Evolutionary conservation across 805 yeast genomes (phyloP), one percentile per base, ranked within the genome.

Genomic region (Yarrowia sp.): DNA sequence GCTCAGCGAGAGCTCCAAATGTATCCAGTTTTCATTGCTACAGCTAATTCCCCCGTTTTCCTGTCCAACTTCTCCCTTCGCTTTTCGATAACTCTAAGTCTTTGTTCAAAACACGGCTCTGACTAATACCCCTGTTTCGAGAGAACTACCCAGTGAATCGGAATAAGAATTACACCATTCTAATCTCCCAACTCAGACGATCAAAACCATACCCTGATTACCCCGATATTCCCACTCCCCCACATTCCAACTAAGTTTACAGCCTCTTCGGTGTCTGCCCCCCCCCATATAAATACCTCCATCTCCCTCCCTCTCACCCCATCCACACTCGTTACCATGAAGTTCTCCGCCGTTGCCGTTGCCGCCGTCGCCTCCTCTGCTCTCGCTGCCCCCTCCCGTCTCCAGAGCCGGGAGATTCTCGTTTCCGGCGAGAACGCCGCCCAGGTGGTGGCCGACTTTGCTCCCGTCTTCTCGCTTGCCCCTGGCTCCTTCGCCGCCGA

Each of bases 401-500:
- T 59, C 42, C 35, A 43, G 43, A 7, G 41, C 2, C 65, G 65
- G 19, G 65, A 59, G 35, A 35, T 59, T 36, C 41, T 43, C n/a
- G 65, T 59, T 7, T 43, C 65, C 8, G 65, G 52, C 50, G 65
- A 59, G 16, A 59, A 59, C 35, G 65, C 52, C 42, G 46, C 45
- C 48, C 65, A 59, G 65, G 52, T 59, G 26, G 50, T 59, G 35
- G 65, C 65, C 32, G 65, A 59, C 42, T 45, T 43, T 35, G 50
- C 65, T 2, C 65, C 65, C 40, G 65, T 59, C 8, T 59, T 59
- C 19, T 43, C 52, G 1, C 52, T 59, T 8, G 65, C 65, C n/a
- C 65, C 65, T 35, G 65, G 65, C 52, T n/a, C 52, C 14, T 59
- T 59, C 35, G 65, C 65, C 16, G 50, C 65, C 16, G 35, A 59